Evolutionary conservation across 169 alveolate genomes (phyloP), one percentile per base, ranked within the genome.

Genomic region (Cryptosporidium sp.): DNA sequence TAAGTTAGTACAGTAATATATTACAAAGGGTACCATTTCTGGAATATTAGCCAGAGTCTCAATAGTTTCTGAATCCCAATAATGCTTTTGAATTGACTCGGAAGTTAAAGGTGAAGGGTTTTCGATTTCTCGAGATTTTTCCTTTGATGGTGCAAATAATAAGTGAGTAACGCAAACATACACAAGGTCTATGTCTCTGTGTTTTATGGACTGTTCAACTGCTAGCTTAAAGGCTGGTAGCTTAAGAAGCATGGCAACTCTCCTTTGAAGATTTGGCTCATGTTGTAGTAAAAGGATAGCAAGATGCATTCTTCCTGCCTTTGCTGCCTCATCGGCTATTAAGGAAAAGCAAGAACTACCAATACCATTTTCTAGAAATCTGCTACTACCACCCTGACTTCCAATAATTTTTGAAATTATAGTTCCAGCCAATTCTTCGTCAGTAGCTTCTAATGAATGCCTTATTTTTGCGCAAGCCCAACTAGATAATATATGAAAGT

Each of bases 391-490:
- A 14, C 70, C 86, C 29, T 71, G 70, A 4, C 84, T 84, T 1
- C 73, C 80, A 29, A 62, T 58, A 37, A 74, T 68, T 45, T 50
- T 69, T 8, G 91, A 45, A 18, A 75, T 21, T 29, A 61, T 39
- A 33, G 85, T 59, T 1, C 68, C 75, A 8, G 86, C 87, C 26
- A 93, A 69, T 29, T 92, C 94, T 48, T 92, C 96, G 50, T 93
- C 96, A 26, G 96, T 93, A 41, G 91, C 45, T 23, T 91, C 92
- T 18, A 93, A 45, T 48, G 93, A 80, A 68, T 89, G 92, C 37
- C 84, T 92, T 5, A 93, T 92, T 87, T 93, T 93, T 45, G 86
- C 92, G 48, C 91, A 62, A 16, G 95, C 93, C 96, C 96, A 93
- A 26, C 91, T 92, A 14, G 91, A 86, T 58, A 93, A 50, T 45